These are phyloP conservation scores for Persicaria maculosa DNA, from an alignment of 148 eudicot genomes.

Conservation along the genomic window DNA sequence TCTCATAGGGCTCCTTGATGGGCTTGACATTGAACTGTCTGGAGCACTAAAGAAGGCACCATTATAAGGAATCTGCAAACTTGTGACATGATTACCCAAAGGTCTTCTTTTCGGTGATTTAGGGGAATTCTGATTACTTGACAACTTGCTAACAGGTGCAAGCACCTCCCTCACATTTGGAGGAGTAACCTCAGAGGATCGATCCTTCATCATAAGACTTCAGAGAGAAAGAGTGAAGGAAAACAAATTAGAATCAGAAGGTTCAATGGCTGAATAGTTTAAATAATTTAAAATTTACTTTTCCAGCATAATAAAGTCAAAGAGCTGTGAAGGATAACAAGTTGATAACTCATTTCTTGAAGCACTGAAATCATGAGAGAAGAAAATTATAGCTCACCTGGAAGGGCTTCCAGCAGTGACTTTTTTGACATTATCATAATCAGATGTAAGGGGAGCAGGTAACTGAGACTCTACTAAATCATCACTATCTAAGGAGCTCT, in stretches of 20 bases:
- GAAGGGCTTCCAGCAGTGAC: slow-evolving; percentile 72
- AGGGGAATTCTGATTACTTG: slow-evolving; percentile 32
- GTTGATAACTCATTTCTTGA: background rate
- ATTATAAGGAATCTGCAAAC: slow-evolving; percentile 60
- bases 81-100: slow-evolving; percentile 57
- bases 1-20: slow-evolving; percentile 94
- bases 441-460: slow-evolving; percentile 67
- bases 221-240: slow-evolving; percentile 14
- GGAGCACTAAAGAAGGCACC: slow-evolving; percentile 77
- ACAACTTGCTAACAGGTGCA: slow-evolving; percentile 34
- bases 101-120: slow-evolving; percentile 55
- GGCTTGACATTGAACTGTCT: slow-evolving; percentile 89
- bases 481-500: slow-evolving; percentile 74
- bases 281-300: background rate
- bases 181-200: slow-evolving; percentile 24
- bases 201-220: slow-evolving; percentile 51
- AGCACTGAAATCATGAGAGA: background rate
- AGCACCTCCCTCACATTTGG: slow-evolving; percentile 34
- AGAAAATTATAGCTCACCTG: slow-evolving; percentile 36
- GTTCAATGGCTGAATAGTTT: background rate
- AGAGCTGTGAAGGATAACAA: background rate
- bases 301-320: background rate
- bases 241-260: slow-evolving; percentile 5
- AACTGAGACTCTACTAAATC: slow-evolving; percentile 64
- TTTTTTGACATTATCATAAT: slow-evolving; percentile 58